These are phyloP conservation scores for Salix exigua DNA, from an alignment of 345 rosid species.

Conservation along the genomic window DNA sequence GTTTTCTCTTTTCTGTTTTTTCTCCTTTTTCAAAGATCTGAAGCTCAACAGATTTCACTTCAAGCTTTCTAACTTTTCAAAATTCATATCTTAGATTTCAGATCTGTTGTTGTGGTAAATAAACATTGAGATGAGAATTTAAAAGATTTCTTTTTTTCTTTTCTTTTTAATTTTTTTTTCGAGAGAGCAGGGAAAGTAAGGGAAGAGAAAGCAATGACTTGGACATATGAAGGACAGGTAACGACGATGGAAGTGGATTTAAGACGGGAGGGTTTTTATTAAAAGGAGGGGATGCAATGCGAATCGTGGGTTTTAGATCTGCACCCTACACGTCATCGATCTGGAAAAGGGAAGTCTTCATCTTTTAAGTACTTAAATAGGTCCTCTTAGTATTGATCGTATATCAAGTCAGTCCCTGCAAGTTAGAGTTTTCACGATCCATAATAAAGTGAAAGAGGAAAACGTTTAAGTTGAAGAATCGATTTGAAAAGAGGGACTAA, in stretches of 20 bases:
- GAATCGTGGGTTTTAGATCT: constrained; percentile 51
- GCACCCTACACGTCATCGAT: constrained; percentile 80
- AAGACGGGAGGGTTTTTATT: constrained; percentile 6
- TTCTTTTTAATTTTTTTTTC: too few relatives aligned
- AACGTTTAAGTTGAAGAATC: background rate
- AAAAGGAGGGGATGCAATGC: constrained; percentile 7
- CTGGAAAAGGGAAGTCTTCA: background rate
- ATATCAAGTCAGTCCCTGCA: too few relatives aligned
- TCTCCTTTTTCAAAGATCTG: background rate
- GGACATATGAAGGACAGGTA: background rate
- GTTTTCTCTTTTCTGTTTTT: background rate
- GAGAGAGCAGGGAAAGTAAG: too few relatives aligned
- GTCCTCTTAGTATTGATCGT: too few relatives aligned
- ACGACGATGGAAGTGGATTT: too few relatives aligned
- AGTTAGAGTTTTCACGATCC: too few relatives aligned
- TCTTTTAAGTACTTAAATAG: background rate
- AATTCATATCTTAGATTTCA: background rate
- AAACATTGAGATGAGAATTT: background rate
- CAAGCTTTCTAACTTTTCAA: background rate
- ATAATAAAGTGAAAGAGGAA: background rate
- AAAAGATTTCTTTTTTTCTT: background rate
- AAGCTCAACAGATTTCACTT: background rate
- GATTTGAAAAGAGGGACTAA: background rate
- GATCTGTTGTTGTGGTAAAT: constrained; percentile 1
- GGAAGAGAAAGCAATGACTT: background rate